Percentiles rank a stretch among this genome's conserved stretches.
Conservation (phyloP, 371 early-diverging fungal species). For the Blakeslea trispora region DNA sequence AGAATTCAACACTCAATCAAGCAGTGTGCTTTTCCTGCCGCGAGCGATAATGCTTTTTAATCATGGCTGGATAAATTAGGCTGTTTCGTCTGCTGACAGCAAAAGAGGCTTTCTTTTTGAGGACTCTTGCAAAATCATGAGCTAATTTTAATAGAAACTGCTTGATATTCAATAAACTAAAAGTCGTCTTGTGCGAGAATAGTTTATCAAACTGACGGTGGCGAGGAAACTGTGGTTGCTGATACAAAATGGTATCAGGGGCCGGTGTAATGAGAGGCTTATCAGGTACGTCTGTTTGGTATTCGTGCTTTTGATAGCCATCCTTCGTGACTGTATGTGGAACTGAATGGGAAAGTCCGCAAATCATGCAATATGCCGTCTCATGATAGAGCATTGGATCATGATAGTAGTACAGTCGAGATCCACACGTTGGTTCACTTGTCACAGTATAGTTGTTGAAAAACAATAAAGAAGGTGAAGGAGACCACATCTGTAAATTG, state of each 20-base stretch:
- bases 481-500: conserved; percentile 19
- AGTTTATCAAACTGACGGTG: not conserved
- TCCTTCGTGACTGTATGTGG: conserved; percentile 8
- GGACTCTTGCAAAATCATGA: not conserved
- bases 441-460: not conserved
- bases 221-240: not conserved
- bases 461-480: conserved; percentile 5
- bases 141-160: not conserved
- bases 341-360: conserved; percentile 16
- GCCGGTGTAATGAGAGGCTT: not conserved
- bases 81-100: not conserved
- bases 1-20: not conserved
- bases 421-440: not conserved
- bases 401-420: conserved; percentile 9
- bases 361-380: conserved; percentile 18
- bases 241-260: not conserved
- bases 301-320: not conserved
- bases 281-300: not conserved
- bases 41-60: not conserved
- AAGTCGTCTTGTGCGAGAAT: not conserved
- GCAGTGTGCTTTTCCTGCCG: not conserved
- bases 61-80: not conserved
- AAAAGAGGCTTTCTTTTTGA: not conserved
- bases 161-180: not conserved
- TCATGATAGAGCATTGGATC: conserved; percentile 15